Evolutionary conservation across 108 stramenopile species (phyloP), one percentile per base, ranked within the genome.

Genomic region (Phaeodactylum tricornutum): DNA sequence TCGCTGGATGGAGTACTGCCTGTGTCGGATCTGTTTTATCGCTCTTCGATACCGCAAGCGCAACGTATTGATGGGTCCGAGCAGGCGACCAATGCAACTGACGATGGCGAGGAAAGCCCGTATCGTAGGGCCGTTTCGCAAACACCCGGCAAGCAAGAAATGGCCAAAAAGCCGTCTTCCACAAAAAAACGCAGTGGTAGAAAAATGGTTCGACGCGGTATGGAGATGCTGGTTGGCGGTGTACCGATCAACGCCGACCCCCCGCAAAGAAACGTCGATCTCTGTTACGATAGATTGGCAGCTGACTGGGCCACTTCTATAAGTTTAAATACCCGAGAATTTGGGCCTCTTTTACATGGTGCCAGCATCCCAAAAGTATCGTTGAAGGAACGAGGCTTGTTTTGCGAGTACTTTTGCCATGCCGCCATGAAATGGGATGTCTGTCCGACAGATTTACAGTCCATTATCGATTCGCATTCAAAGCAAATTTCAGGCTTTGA

Each of bases 181-280:
- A 32, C 4, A 19, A 25, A 7, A 3, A 14, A 11, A 14, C 15
- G 21, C 8, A 45, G 52, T 20, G 65, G 61, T 15, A 61, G 76
- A 14, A 87, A 81, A 57, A 69, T 87, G 74, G 73, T 83, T 0
- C 81, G 87, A 0, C 52, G 87, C 34, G 87, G 87, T 16, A 90
- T 90, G 83, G 87, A 90, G 63, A 90, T 90, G 87, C 63, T 90
- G 20, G 87, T 90, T 0, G 82, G 82, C 12, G 87, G 87, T 1
- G 76, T 79, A 22, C 83, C 83, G 19, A 85, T 90, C 51, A 84
- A 81, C 56, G 87, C 87, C 21, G 82, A 90, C 61, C 88, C 88
- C 31, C 88, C 88, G 5, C 75, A 72, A 39, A 48, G 83, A 17
- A 59, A 44, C 14, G 51, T 89, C 8, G 83, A 84, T 42, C 47